phyloP scores from a whole-genome alignment of 768 basidiomycete species.

The Xerocomellus dryophilus region DNA sequence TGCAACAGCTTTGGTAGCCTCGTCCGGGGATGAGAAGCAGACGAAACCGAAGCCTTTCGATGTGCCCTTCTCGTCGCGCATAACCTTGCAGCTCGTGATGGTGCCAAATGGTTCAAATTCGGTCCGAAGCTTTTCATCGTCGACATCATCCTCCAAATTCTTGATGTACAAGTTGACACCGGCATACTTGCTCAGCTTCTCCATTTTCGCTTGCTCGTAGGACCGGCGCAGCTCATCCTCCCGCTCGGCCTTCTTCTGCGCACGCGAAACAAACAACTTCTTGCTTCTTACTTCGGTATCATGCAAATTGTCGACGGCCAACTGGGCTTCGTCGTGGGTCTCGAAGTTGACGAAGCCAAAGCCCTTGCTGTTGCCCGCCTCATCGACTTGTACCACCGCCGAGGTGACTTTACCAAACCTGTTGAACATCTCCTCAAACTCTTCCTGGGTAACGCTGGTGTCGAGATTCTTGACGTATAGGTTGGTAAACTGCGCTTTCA shows the following conservation, averaged over 20 bases:
- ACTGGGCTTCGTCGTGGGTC: constrained; percentile 85
- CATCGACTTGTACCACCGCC: constrained; percentile 78
- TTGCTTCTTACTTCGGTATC: constrained; percentile 81
- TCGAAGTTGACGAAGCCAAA: constrained; percentile 99
- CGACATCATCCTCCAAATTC: constrained; percentile 97
- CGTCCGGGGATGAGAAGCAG: constrained; percentile 97
- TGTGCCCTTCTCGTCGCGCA: constrained; percentile 92
- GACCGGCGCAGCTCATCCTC: constrained; percentile 93
- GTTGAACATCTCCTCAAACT: constrained; percentile 80
- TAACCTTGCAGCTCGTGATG: constrained; percentile 98
- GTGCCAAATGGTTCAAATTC: constrained; percentile 97
- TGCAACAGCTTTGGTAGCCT: constrained; percentile 97
- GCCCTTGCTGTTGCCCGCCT: constrained; percentile 89
- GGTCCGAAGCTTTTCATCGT: constrained; percentile 93
- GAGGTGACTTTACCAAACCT: constrained; percentile 84
- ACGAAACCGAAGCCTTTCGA: constrained; percentile 99
- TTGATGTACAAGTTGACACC: constrained; percentile 99
- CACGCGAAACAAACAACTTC: constrained; percentile 93
- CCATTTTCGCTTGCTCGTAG: constrained; percentile 94
- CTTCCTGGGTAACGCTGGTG: constrained; percentile 74
- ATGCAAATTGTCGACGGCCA: constrained; percentile 85
- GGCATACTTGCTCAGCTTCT: constrained; percentile 97
- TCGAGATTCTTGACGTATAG: constrained; percentile 98
- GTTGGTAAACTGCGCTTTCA: constrained; percentile 97
- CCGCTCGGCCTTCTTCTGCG: constrained; percentile 97